Evolutionary conservation across 1,284 basidiomycete species (phyloP).

Genomic region (Jaminaea rosea): DNA sequence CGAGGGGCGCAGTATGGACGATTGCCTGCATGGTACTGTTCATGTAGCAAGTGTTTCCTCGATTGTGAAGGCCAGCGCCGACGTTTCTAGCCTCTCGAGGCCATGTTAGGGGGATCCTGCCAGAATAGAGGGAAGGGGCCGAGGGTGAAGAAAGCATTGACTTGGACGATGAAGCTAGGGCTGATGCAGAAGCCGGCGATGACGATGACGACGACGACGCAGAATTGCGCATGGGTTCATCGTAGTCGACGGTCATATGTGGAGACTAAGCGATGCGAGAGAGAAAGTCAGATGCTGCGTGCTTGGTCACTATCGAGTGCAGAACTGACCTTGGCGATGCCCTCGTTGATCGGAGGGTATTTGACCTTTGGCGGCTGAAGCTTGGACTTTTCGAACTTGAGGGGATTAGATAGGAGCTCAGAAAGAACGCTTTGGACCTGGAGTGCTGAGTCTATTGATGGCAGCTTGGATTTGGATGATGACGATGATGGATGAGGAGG

Average conservation of each 20-base stretch:
- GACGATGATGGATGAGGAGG: too few species aligned
- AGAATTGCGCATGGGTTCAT: background rate
- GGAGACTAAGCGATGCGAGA: background rate
- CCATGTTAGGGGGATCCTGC: constrained; percentile 22
- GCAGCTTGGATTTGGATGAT: too few species aligned
- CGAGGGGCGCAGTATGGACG: constrained; percentile 82
- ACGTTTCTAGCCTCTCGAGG: constrained; percentile 16
- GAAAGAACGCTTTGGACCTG: too few species aligned
- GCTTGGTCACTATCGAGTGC: too few species aligned
- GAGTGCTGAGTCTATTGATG: too few species aligned
- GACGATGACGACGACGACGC: constrained; percentile 3
- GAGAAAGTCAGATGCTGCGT: too few species aligned
- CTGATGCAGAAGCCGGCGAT: background rate
- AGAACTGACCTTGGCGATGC: too few species aligned
- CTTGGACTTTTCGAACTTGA: constrained; percentile 1
- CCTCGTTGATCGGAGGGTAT: constrained; percentile 6
- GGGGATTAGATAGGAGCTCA: constrained; percentile 2
- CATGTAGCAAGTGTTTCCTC: constrained; percentile 93
- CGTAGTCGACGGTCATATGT: background rate
- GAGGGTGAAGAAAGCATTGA: background rate
- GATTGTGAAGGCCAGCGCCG: constrained; percentile 66
- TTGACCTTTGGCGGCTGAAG: background rate
- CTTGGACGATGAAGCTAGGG: background rate
- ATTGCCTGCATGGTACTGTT: constrained; percentile 92
- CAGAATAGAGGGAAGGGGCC: constrained; percentile 12